Evolutionary conservation across 106 monocot genomes (phyloP).

Genomic region (Platanthera guangdongensis): DNA sequence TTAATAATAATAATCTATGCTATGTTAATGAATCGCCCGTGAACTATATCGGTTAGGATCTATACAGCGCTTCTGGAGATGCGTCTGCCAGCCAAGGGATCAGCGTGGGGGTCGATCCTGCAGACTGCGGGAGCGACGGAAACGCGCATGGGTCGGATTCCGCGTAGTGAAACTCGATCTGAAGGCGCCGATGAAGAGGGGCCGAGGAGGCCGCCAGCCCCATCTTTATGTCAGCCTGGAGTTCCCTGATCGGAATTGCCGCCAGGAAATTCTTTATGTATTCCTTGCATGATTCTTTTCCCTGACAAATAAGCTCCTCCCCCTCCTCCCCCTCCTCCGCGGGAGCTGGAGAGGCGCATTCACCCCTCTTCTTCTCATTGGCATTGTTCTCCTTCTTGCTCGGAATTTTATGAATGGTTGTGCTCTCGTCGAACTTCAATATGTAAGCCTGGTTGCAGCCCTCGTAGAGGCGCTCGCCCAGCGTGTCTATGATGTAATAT

Average conservation of each 20-base stretch:
- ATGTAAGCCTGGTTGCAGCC: constrained; percentile 69
- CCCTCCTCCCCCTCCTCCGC: neutral
- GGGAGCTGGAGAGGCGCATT: neutral
- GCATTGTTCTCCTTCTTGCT: neutral
- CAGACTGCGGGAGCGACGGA: neutral
- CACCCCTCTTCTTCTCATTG: neutral
- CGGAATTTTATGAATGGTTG: constrained; percentile 13
- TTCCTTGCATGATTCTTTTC: constrained; percentile 64
- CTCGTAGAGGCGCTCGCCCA: constrained; percentile 59
- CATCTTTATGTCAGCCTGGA: constrained; percentile 44
- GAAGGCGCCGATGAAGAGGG: constrained; percentile 39
- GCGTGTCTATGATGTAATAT: constrained; percentile 56
- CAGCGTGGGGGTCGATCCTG: neutral
- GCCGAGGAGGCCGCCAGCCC: constrained; percentile 13
- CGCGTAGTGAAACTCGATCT: constrained; percentile 61
- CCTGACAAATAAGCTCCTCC: constrained; percentile 31
- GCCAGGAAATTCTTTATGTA: constrained; percentile 84
- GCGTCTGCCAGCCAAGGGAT: neutral
- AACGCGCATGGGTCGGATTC: neutral
- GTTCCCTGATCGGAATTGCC: constrained; percentile 54
- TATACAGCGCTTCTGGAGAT: neutral
- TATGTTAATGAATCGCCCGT: neutral
- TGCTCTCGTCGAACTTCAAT: constrained; percentile 34
- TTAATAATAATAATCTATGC: no score
- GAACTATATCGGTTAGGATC: neutral